Evolutionary conservation across 441 rosid species (phyloP).

Genomic region (Adansonia grandidieri): DNA sequence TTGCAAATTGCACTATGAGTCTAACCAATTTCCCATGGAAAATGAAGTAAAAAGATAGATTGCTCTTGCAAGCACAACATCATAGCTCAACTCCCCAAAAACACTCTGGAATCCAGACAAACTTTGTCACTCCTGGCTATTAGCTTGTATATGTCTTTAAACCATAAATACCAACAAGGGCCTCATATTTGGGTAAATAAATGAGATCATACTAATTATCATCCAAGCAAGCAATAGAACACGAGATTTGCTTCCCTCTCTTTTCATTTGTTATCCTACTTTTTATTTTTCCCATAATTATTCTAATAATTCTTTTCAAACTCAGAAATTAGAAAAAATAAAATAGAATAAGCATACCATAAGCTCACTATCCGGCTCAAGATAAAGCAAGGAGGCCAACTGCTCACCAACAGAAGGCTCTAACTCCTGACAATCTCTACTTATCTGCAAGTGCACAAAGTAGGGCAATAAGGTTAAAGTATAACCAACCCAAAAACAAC

Average conservation of each 20-base stretch:
- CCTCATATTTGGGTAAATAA: neutral
- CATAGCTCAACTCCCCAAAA: constrained; percentile 12
- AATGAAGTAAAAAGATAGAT: neutral
- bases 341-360: constrained; percentile 63
- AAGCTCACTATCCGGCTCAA: constrained; percentile 98
- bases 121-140: neutral
- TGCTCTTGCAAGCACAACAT: neutral
- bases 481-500: constrained; percentile 25
- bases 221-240: neutral
- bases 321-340: neutral
- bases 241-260: neutral
- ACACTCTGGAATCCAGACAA: neutral
- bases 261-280: neutral
- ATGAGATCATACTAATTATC: neutral
- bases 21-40: neutral
- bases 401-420: constrained; percentile 93
- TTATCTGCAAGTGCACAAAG: constrained; percentile 64
- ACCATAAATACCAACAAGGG: neutral
- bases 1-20: neutral
- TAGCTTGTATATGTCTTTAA: neutral
- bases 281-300: neutral
- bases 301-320: constrained; percentile 8
- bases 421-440: constrained; percentile 99
- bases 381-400: constrained; percentile 88
- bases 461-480: constrained; percentile 29